Evolutionary conservation across 257 asterid genomes (phyloP).

Genomic region (Nicotiana tomentosiformis): DNA sequence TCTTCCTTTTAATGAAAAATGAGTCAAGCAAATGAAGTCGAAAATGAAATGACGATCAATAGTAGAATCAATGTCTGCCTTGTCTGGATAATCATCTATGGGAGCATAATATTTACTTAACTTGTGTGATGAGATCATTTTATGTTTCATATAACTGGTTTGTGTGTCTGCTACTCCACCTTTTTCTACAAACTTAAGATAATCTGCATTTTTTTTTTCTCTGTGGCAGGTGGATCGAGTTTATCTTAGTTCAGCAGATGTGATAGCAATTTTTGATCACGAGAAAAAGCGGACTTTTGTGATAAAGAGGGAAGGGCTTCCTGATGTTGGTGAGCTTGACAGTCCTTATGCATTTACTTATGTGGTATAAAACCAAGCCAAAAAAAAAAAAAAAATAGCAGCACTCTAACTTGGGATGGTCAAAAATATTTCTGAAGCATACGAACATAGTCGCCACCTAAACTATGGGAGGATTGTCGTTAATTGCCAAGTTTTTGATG

Average conservation of each 20-base stretch:
- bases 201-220: neutral
- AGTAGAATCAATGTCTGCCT: neutral
- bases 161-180: neutral
- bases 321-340: slow-evolving; percentile 60
- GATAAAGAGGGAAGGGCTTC: slow-evolving; percentile 72
- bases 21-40: neutral
- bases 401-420: neutral
- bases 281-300: slow-evolving; percentile 59
- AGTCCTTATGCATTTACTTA: neutral
- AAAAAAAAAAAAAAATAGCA: neutral
- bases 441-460: neutral
- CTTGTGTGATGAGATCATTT: neutral
- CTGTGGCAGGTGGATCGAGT: slow-evolving; percentile 66
- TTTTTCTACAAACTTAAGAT: neutral
- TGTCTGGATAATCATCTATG: neutral
- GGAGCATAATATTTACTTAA: neutral
- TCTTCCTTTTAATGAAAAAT: neutral
- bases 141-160: neutral
- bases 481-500: neutral
- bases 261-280: slow-evolving; percentile 68
- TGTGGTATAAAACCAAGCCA: neutral
- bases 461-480: neutral
- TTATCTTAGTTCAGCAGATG: slow-evolving; percentile 63
- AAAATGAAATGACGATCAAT: neutral
- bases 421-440: neutral